phyloP scores from a whole-genome alignment of 345 rosid genomes.

The Dimocarpus longan region DNA sequence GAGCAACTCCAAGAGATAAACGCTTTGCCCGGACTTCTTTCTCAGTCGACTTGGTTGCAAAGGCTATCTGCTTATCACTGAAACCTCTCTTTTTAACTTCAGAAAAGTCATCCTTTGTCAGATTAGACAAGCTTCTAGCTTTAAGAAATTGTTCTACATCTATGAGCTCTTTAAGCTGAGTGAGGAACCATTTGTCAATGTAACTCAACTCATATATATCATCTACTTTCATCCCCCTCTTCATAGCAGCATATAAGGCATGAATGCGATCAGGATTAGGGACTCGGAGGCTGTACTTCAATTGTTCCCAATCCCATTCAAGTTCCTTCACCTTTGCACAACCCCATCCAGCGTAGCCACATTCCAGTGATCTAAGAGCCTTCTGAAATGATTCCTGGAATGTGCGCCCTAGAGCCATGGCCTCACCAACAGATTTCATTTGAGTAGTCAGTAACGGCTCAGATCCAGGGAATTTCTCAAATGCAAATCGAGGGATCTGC shows the following conservation, averaged over 20 bases:
- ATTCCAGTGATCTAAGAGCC: conserved; percentile 84
- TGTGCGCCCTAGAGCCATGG: conserved; percentile 93
- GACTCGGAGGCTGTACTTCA: conserved; percentile 86
- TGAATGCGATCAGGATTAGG: conserved; percentile 87
- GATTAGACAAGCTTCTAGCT: conserved; percentile 50
- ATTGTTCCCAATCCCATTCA: conserved; percentile 87
- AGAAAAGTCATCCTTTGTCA: conserved; percentile 78
- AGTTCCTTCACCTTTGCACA: conserved; percentile 77
- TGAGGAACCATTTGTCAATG: conserved; percentile 95
- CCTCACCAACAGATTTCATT: conserved; percentile 97
- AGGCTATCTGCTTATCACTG: conserved; percentile 96
- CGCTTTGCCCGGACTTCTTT: conserved; percentile 75
- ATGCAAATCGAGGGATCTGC: conserved; percentile 97
- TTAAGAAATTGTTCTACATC: conserved; percentile 90
- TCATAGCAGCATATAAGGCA: conserved; percentile 93
- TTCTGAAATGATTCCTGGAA: conserved; percentile 98
- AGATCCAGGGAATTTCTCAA: conserved; percentile 99
- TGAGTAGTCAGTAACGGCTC: conserved; percentile 86
- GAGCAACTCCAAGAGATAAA: conserved; percentile 69
- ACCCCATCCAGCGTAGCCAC: conserved; percentile 93
- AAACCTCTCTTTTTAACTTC: conserved; percentile 86
- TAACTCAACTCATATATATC: conserved; percentile 76
- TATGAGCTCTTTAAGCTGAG: conserved; percentile 83
- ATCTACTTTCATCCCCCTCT: conserved; percentile 91
- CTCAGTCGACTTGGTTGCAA: conserved; percentile 84